These are phyloP conservation scores for Agaricus bisporus DNA, from an alignment of 768 basidiomycete species.

Conservation along the genomic window DNA sequence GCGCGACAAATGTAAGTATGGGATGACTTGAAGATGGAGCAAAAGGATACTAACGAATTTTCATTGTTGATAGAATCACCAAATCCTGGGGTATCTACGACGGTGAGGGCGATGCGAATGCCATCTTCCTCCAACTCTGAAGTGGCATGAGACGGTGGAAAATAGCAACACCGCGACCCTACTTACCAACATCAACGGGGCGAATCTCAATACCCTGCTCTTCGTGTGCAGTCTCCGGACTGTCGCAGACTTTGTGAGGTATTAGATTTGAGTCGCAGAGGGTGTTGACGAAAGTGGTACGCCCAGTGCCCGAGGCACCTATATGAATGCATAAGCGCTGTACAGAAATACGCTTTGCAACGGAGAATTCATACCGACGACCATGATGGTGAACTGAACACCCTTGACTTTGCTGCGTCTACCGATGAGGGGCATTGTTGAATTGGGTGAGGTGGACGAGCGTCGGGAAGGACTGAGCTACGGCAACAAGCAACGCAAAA, in stretches of 20 bases:
- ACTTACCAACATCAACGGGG: conserved; percentile 73
- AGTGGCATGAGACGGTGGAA: background rate
- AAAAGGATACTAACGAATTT: conserved; percentile 51
- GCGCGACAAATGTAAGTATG: background rate
- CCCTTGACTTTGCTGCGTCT: conserved; percentile 83
- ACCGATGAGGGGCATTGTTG: conserved; percentile 34
- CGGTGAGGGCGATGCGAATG: conserved; percentile 81
- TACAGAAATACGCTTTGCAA: background rate
- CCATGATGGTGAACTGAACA: conserved; percentile 85
- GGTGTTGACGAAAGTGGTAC: conserved; percentile 91
- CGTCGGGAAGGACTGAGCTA: background rate
- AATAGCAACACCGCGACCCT: background rate
- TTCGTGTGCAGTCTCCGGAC: conserved; percentile 66
- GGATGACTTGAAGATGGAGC: background rate
- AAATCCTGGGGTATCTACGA: conserved; percentile 92
- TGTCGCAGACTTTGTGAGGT: conserved; percentile 56
- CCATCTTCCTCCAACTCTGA: conserved; percentile 89
- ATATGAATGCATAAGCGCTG: conserved; percentile 9
- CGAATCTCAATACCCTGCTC: conserved; percentile 77
- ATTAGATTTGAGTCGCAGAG: conserved; percentile 79
- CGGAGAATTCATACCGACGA: conserved; percentile 59
- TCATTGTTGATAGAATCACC: conserved; percentile 90
- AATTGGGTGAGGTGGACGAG: conserved; percentile 3
- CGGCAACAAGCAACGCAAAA: background rate
- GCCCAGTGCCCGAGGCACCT: conserved; percentile 86